Conservation (phyloP, 345 rosid genomes). For the Microcos paniculata region DNA sequence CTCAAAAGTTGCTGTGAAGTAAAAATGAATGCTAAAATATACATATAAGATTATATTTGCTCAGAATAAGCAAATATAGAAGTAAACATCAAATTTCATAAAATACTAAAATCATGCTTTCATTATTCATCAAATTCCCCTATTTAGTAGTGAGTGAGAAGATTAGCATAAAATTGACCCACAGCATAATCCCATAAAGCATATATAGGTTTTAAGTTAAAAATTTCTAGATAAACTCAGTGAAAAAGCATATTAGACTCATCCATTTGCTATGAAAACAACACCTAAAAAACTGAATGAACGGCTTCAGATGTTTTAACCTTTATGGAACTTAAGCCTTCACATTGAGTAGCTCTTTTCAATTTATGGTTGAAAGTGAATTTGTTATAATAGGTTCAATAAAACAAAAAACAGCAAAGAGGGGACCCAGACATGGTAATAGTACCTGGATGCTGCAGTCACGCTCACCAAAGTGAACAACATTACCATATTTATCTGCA, state of each 20-base stretch:
- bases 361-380: neutral
- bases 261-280: too few relatives aligned
- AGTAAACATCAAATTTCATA: neutral
- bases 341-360: neutral
- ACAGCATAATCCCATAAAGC: too few relatives aligned
- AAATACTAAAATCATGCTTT: neutral
- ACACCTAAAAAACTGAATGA: neutral
- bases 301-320: neutral
- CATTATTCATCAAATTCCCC: neutral
- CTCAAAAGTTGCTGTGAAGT: neutral
- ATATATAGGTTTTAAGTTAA: too few relatives aligned
- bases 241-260: too few relatives aligned
- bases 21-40: neutral
- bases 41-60: neutral
- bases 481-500: slow-evolving; percentile 94
- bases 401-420: neutral
- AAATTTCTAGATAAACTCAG: too few relatives aligned
- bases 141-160: too few relatives aligned
- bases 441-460: slow-evolving; percentile 99
- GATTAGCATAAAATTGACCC: too few relatives aligned
- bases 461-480: slow-evolving; percentile 98
- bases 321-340: neutral
- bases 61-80: neutral
- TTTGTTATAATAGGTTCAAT: neutral
- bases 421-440: neutral